Percentiles rank a stretch among this genome's conserved stretches.
Conservation (phyloP, 1,139 yeast genomes). For the Sugiyamaella castrensis region DNA sequence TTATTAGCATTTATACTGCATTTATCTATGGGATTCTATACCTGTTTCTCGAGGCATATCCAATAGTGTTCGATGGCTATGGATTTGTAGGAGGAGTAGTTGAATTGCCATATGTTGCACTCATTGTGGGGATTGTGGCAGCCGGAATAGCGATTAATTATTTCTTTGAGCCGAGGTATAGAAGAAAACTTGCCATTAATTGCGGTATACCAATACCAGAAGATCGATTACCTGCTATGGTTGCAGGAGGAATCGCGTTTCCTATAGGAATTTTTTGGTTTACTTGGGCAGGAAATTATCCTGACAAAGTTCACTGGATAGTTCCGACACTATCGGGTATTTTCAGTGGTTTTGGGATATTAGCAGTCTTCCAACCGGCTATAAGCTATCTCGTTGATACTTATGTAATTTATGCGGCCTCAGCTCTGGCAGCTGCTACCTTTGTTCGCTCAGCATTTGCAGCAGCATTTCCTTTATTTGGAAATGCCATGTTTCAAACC, state of each 20-base stretch:
- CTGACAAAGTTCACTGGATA: constrained; percentile 69
- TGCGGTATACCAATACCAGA: constrained; percentile 51
- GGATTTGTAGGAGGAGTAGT: constrained; percentile 63
- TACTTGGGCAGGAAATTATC: constrained; percentile 80
- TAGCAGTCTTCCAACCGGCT: constrained; percentile 73
- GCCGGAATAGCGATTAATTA: constrained; percentile 39
- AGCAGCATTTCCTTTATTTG: constrained; percentile 78
- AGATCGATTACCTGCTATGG: constrained; percentile 53
- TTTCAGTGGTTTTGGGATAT: constrained; percentile 70
- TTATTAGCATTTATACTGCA: constrained; percentile 71
- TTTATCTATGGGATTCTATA: constrained; percentile 85
- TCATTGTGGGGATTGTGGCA: constrained; percentile 50
- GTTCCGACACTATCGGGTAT: constrained; percentile 70
- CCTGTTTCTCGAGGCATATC: constrained; percentile 73
- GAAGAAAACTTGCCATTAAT: constrained; percentile 43
- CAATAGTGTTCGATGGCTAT: constrained; percentile 59
- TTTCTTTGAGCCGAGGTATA: constrained; percentile 39
- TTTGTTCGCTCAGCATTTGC: constrained; percentile 64
- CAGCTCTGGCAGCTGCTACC: constrained; percentile 86
- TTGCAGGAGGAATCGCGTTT: constrained; percentile 64
- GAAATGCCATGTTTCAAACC: constrained; percentile 66
- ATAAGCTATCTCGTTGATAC: constrained; percentile 78
- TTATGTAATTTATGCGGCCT: constrained; percentile 75
- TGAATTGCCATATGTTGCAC: constrained; percentile 40
- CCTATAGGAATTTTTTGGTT: constrained; percentile 81